A percentile compares a stretch with the other conserved stretches of the same genome.
Conservation (phyloP, 768 basidiomycete genomes). For the Paxillus involutus region DNA sequence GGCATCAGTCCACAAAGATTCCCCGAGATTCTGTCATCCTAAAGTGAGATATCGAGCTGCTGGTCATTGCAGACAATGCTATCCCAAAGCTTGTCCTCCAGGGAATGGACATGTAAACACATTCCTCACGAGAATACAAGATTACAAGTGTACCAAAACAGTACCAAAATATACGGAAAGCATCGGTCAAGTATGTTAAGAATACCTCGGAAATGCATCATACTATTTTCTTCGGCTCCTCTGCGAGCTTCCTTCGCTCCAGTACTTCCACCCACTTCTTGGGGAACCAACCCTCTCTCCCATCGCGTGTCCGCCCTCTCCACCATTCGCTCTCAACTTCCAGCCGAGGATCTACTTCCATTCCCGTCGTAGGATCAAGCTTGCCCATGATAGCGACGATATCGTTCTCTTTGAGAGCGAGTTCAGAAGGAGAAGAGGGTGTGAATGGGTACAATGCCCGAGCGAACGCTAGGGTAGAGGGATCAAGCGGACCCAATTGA, state of each 20-base stretch:
- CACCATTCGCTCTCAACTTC: conserved; percentile 81
- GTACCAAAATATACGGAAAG: conserved; percentile 1
- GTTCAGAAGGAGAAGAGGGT: conserved; percentile 72
- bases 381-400: conserved; percentile 91
- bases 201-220: conserved; percentile 13
- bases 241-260: conserved; percentile 41
- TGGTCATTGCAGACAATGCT: too few relatives aligned
- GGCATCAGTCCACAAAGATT: too few relatives aligned
- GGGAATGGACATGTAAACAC: too few relatives aligned
- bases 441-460: conserved; percentile 79
- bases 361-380: conserved; percentile 66
- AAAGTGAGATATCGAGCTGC: too few relatives aligned
- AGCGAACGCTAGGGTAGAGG: conserved; percentile 79
- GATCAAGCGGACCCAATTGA: conserved; percentile 62
- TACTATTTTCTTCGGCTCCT: conserved; percentile 41
- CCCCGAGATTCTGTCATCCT: too few relatives aligned
- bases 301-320: conserved; percentile 90
- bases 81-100: too few relatives aligned
- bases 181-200: neutral
- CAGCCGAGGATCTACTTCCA: conserved; percentile 65
- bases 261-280: conserved; percentile 81
- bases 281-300: conserved; percentile 94
- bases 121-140: too few relatives aligned
- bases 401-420: conserved; percentile 82
- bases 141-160: too few relatives aligned